Evolutionary conservation across 1,284 basidiomycete species (phyloP).

Genomic region (Vanrija humicola): DNA sequence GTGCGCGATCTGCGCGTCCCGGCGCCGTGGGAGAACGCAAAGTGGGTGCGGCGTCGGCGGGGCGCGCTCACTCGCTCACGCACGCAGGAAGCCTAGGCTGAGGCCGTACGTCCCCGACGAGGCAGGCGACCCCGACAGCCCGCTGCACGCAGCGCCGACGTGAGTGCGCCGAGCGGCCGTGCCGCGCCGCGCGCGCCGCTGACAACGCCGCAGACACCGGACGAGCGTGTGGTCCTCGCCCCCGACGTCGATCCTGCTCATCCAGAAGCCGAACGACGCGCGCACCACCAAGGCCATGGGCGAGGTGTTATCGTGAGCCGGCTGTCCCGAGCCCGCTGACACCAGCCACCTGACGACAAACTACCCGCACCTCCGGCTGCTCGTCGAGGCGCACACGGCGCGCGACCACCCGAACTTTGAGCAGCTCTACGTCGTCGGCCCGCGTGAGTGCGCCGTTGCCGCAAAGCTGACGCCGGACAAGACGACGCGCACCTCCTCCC

Average conservation of each 20-base stretch:
- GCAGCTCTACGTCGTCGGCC: constrained; percentile 29
- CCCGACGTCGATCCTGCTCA: constrained; percentile 50
- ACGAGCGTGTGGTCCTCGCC: constrained; percentile 32
- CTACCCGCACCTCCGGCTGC: constrained; percentile 31
- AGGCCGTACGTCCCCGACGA: neutral
- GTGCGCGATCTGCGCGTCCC: too few species aligned
- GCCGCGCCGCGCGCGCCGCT: neutral
- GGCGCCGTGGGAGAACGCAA: too few species aligned
- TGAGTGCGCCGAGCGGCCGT: too few species aligned
- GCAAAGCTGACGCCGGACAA: neutral
- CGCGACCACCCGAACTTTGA: constrained; percentile 32
- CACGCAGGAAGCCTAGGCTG: neutral
- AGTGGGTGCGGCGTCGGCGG: too few species aligned
- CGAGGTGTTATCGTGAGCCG: constrained; percentile 44
- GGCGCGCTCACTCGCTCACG: too few species aligned
- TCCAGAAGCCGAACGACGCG: constrained; percentile 53
- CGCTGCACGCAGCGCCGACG: neutral
- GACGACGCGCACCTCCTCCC: constrained; percentile 25
- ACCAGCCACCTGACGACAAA: constrained; percentile 25
- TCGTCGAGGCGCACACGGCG: constrained; percentile 43
- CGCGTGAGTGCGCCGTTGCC: constrained; percentile 12
- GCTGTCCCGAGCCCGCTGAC: constrained; percentile 20
- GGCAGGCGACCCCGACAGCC: neutral
- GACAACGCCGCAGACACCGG: constrained; percentile 25
- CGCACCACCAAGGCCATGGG: constrained; percentile 49